phyloP scores from a whole-genome alignment of 495 filamentous ascomycete species.

The Beverwykella pulmonaria region DNA sequence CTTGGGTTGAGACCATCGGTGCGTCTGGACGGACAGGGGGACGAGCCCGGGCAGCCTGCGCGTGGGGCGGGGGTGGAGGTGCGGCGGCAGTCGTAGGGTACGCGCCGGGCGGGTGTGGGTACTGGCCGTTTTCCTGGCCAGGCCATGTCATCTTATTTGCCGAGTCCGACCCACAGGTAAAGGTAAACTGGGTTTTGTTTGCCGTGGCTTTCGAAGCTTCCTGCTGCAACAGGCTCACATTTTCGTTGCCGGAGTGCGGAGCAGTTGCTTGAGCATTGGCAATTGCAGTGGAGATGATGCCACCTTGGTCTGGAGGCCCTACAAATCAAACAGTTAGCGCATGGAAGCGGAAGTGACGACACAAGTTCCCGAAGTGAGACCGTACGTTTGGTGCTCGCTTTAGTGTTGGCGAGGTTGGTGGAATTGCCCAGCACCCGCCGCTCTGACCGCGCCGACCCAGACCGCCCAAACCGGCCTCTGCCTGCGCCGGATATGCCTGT shows the following conservation, averaged over 20 bases:
- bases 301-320: constrained; percentile 49
- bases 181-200: constrained; percentile 84
- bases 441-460: constrained; percentile 53
- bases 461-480: constrained; percentile 74
- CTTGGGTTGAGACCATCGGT: constrained; percentile 59
- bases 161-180: constrained; percentile 80
- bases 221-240: constrained; percentile 75
- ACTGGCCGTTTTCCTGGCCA: constrained; percentile 26
- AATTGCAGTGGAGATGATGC: constrained; percentile 88
- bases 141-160: constrained; percentile 57
- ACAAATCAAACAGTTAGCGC: constrained; percentile 50
- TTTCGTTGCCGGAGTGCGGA: constrained; percentile 64
- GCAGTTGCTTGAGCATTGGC: constrained; percentile 71
- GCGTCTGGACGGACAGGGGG: constrained; percentile 22
- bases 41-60: constrained; percentile 1
- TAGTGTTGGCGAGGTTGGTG: constrained; percentile 53
- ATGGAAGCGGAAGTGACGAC: constrained; percentile 23
- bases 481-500: constrained; percentile 77
- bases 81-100: constrained; percentile 17
- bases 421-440: constrained; percentile 66
- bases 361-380: constrained; percentile 7
- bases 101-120: constrained; percentile 21
- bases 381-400: constrained; percentile 35
- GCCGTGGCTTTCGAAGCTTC: constrained; percentile 62
- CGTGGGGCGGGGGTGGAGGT: constrained; percentile 6